A percentile compares a stretch with the other conserved stretches of the same genome.
Evolutionary conservation across 306 rosid genomes (phyloP).

Genomic region (Astragalus membranaceus): DNA sequence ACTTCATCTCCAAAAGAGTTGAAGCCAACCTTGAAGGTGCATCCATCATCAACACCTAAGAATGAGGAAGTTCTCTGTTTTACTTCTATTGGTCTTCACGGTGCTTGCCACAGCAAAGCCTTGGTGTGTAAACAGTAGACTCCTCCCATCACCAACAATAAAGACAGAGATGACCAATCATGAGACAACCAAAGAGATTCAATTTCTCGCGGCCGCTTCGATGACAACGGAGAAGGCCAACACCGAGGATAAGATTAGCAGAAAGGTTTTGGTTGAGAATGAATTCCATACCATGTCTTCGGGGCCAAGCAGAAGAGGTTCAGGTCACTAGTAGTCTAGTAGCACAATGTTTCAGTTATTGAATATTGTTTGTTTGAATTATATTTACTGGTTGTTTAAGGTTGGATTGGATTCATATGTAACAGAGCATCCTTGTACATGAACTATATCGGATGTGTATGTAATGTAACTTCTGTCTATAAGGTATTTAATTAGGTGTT

Average conservation of each 20-base stretch:
- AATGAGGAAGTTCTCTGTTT: conserved; percentile 45
- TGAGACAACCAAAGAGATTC: background rate
- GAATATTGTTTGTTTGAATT: background rate
- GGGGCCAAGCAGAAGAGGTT: conserved; percentile 83
- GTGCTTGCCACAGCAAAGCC: conserved; percentile 29
- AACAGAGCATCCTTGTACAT: conserved; percentile 24
- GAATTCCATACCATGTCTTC: conserved; percentile 48
- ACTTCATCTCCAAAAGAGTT: conserved; percentile 7
- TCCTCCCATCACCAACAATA: conserved; percentile 22
- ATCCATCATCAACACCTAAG: background rate
- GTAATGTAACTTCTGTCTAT: conserved; percentile 19
- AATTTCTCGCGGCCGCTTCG: background rate
- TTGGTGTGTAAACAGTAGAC: conserved; percentile 29
- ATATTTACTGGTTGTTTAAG: background rate
- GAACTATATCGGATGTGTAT: background rate
- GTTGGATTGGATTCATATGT: conserved; percentile 10
- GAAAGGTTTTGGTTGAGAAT: conserved; percentile 20
- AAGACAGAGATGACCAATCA: background rate
- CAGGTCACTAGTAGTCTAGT: conserved; percentile 76
- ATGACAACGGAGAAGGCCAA: conserved; percentile 1
- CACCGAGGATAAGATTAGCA: background rate
- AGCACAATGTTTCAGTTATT: conserved; percentile 11
- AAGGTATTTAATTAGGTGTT: conserved; percentile 20
- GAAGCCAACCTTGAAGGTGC: background rate
- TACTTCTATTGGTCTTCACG: conserved; percentile 23